A percentile compares a stretch with the other conserved stretches of the same genome.
Evolutionary conservation across 805 yeast genomes (phyloP).

Genomic region (Sugiyamaella lignohabitans): DNA sequence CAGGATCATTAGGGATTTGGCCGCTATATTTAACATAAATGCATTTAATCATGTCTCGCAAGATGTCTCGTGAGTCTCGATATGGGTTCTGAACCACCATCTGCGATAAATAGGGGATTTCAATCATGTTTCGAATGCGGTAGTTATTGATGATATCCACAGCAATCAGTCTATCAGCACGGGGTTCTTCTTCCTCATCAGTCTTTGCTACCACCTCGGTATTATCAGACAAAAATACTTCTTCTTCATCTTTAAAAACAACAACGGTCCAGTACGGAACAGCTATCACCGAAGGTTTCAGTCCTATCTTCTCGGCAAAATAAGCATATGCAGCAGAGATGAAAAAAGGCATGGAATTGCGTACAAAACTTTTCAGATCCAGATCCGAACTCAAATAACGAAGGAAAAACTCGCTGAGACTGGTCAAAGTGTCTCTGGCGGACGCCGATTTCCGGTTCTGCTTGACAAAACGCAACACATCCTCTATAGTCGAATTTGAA

Average conservation of each 20-base stretch:
- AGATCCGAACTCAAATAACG: not conserved
- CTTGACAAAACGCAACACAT: not conserved
- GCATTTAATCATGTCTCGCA: not conserved
- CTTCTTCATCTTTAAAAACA: not conserved
- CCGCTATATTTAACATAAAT: not conserved
- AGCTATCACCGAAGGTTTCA: not conserved
- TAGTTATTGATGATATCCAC: not conserved
- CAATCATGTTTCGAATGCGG: not conserved
- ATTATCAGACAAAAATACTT: not conserved
- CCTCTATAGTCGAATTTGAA: not conserved
- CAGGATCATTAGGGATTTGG: not conserved
- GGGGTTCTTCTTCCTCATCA: too few species aligned
- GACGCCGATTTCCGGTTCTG: not conserved
- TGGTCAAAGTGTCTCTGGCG: not conserved
- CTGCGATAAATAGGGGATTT: not conserved
- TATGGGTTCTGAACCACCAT: not conserved
- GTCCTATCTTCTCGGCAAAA: not conserved
- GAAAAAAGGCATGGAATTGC: not conserved
- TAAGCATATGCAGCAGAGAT: constrained; percentile 1
- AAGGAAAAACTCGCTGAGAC: not conserved
- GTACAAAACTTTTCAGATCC: too few species aligned
- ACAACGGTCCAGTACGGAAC: constrained; percentile 2
- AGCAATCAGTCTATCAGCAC: too few species aligned
- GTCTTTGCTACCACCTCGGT: too few species aligned
- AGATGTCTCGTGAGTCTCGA: not conserved